These are phyloP conservation scores for Ganoderma sinense DNA, from an alignment of 1,284 basidiomycete species.

Conservation along the genomic window DNA sequence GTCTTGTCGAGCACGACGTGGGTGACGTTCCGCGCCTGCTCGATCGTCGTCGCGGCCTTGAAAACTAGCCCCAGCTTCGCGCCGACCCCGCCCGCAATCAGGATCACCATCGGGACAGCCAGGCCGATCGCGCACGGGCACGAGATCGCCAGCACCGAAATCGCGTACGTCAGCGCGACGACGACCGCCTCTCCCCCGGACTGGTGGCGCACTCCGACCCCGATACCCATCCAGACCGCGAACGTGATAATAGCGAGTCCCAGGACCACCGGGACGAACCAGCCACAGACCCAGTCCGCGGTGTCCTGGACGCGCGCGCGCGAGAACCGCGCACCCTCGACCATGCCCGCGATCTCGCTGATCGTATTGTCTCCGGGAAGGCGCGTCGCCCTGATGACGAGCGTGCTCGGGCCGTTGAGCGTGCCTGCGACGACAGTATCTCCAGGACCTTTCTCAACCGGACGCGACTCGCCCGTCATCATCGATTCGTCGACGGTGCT, in stretches of 20 bases:
- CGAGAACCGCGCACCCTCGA: conserved; percentile 47
- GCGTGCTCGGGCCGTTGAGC: conserved; percentile 43
- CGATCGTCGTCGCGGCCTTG: conserved; percentile 43
- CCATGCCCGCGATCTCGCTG: conserved; percentile 47
- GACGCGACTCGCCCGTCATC: conserved; percentile 53
- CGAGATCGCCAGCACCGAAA: conserved; percentile 52
- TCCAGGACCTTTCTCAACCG: conserved; percentile 46
- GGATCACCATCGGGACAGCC: conserved; percentile 47
- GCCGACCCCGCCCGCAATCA: conserved; percentile 44
- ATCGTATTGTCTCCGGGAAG: conserved; percentile 53
- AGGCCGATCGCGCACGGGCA: conserved; percentile 54
- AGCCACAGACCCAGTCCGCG: conserved; percentile 46
- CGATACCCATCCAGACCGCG: conserved; percentile 47
- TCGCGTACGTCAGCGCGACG: conserved; percentile 46
- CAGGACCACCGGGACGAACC: conserved; percentile 46
- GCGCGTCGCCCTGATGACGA: conserved; percentile 47
- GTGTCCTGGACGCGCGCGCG: conserved; percentile 48
- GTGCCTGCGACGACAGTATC: conserved; percentile 51
- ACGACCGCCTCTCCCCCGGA: conserved; percentile 39
- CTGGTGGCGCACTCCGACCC: conserved; percentile 40
- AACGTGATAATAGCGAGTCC: conserved; percentile 42
- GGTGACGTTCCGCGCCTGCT: conserved; percentile 41
- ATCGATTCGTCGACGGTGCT: conserved; percentile 54
- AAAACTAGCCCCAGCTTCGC: conserved; percentile 44
- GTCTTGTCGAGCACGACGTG: conserved; percentile 57